A percentile compares a stretch with the other conserved stretches of the same genome.
Conservation (phyloP, 2,329 filamentous ascomycete species). For the Xylariaceae sp. region DNA sequence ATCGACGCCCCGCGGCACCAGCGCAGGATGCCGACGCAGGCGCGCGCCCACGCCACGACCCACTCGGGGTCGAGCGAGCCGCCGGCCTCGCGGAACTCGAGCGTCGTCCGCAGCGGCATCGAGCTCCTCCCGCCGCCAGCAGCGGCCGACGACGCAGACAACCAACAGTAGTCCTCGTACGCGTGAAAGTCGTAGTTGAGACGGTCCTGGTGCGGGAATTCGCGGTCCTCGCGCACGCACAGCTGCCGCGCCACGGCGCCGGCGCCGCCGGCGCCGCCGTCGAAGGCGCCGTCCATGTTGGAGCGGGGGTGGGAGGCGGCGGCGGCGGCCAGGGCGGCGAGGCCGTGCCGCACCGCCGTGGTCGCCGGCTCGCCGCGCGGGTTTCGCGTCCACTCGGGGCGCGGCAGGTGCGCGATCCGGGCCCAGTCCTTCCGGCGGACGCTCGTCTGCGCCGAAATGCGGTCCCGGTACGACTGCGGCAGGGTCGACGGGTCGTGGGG, state of each 20-base stretch:
- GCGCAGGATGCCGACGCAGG: constrained; percentile 25
- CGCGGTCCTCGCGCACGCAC: constrained; percentile 3
- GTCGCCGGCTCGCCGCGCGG: too few species aligned
- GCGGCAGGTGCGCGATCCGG: constrained; percentile 11
- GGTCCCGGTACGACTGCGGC: constrained; percentile 2
- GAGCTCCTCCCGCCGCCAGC: too few species aligned
- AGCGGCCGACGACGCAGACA: too few species aligned
- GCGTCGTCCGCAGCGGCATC: constrained; percentile 1
- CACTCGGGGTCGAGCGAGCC: constrained; percentile 27
- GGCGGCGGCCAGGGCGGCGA: background rate
- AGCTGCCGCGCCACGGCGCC: constrained; percentile 16
- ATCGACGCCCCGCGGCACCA: constrained; percentile 9
- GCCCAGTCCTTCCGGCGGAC: constrained; percentile 2
- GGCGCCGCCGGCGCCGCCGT: constrained; percentile 1
- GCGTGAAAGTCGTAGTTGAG: constrained; percentile 21
- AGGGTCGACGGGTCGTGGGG: constrained; percentile 11
- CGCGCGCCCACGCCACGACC: constrained; percentile 25
- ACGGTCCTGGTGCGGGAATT: background rate
- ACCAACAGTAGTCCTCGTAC: too few species aligned
- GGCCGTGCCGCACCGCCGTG: too few species aligned
- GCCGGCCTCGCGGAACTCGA: constrained; percentile 31
- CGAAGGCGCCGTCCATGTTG: background rate
- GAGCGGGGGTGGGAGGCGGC: background rate
- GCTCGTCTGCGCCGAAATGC: background rate
- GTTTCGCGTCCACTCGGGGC: constrained; percentile 1